phyloP scores from a whole-genome alignment of 1,284 basidiomycete species.

The Ustilago nuda region DNA sequence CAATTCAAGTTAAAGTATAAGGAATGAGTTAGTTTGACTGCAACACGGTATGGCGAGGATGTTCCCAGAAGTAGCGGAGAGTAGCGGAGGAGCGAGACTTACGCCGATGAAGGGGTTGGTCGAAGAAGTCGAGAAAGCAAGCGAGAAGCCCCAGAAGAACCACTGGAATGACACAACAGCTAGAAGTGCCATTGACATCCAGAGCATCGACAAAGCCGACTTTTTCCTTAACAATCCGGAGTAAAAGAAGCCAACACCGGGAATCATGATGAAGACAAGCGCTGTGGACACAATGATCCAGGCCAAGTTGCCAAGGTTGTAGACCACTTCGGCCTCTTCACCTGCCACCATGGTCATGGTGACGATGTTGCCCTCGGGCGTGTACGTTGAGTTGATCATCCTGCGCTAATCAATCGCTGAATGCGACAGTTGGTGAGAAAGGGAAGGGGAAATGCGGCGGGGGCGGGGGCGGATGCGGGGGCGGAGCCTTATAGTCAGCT shows the following conservation, averaged over 20 bases:
- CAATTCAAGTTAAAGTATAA: background rate
- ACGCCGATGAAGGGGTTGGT: slow-evolving; percentile 71
- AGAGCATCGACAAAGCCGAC: slow-evolving; percentile 93
- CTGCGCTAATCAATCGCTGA: background rate
- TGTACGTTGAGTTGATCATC: slow-evolving; percentile 52
- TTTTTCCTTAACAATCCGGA: slow-evolving; percentile 84
- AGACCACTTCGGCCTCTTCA: slow-evolving; percentile 33
- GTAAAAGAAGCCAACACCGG: slow-evolving; percentile 80
- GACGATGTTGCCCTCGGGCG: slow-evolving; percentile 35
- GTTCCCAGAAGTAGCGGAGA: too few relatives aligned
- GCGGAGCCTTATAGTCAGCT: slow-evolving; percentile 3
- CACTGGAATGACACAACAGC: slow-evolving; percentile 80
- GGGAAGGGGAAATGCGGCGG: background rate
- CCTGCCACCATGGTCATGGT: slow-evolving; percentile 21
- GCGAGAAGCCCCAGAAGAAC: slow-evolving; percentile 70
- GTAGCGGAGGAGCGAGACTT: slow-evolving; percentile 12
- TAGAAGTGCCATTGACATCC: slow-evolving; percentile 81
- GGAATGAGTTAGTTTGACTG: too few relatives aligned
- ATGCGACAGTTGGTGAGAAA: background rate
- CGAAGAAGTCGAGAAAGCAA: slow-evolving; percentile 71
- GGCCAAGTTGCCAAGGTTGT: slow-evolving; percentile 73
- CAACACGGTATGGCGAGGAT: too few relatives aligned
- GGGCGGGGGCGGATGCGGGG: background rate
- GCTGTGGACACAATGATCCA: slow-evolving; percentile 72
- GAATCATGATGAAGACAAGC: slow-evolving; percentile 89